Evolutionary conservation across 108 stramenopile genomes (phyloP).

Genomic region (Phaeodactylum tricornutum): DNA sequence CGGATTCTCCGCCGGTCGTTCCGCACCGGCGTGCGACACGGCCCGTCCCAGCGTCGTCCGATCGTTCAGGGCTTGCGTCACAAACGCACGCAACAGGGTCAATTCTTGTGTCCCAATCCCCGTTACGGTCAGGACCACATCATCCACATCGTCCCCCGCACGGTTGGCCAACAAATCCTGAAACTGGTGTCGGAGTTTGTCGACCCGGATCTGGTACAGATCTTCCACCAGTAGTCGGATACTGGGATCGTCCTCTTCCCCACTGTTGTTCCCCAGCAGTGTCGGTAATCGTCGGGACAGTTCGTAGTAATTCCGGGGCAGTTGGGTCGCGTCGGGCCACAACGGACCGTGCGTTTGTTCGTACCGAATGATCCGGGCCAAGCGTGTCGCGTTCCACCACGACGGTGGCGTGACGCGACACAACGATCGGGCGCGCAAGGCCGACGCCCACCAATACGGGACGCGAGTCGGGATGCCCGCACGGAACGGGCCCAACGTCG

Average conservation of each 20-base stretch:
- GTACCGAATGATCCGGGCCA: conserved; percentile 40
- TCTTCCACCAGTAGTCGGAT: conserved; percentile 53
- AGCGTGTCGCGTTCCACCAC: conserved; percentile 33
- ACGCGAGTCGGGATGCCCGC: conserved; percentile 66
- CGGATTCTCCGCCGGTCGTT: no score
- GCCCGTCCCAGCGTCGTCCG: no score
- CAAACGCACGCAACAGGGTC: conserved; percentile 52
- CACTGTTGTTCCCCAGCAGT: no score
- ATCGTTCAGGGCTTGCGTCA: conserved; percentile 42
- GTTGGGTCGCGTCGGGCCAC: neutral
- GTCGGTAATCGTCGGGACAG: neutral
- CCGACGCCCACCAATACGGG: conserved; percentile 67
- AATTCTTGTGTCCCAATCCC: conserved; percentile 73
- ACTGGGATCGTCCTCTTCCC: conserved; percentile 25
- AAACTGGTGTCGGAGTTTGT: conserved; percentile 68
- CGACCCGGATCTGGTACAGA: conserved; percentile 50
- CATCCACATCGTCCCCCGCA: conserved; percentile 9
- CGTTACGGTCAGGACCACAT: conserved; percentile 50
- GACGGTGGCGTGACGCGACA: conserved; percentile 41
- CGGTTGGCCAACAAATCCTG: conserved; percentile 41
- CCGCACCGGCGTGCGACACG: no score
- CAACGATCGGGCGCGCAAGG: conserved; percentile 46
- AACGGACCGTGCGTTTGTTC: conserved; percentile 25
- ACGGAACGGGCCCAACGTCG: conserved; percentile 57
- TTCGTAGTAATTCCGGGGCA: conserved; percentile 74